Evolutionary conservation across 1,139 yeast genomes (phyloP), one percentile per base, ranked within the genome.

Genomic region (Lodderomyces metapsilosis): DNA sequence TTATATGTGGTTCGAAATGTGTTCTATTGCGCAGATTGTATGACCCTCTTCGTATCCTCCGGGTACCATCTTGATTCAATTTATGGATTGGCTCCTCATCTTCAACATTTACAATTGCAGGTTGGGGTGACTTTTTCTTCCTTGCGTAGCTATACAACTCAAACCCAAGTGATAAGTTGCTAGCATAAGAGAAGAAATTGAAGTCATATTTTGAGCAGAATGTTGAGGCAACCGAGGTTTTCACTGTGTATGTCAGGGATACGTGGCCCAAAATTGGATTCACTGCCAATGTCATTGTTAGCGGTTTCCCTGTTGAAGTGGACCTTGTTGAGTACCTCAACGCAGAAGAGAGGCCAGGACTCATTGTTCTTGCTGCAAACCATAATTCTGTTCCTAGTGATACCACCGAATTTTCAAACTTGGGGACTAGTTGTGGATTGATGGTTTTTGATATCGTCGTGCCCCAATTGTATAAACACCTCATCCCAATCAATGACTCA

Each of bases 201-300:
- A 92, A 92, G 55, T 88, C 96, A 57, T 89, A 89, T 43, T 86
- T 76, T 4, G 96, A 86, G 39, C 92, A 82, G 48, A 92, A 83
- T 0, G 95, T 84, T 1, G 95, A 77, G 11, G 82, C 78, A 0
- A 80, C 76, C 5, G 89, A 79, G 0, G 96, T 87, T 54, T 84
- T 82, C 25, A 92, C 88, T 0, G 96, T 81, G 58, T 92, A 92
- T 0, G 96, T 85, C 1, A 96, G 84, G 1, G 95, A 84, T 5
- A 94, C 63, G 51, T 91, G 95, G 3, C 98, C 99, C 59, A 92
- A 72, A 10, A 92, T 70, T 1, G 99, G 99, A 59, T 92, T 92
- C 44, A 87, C 76, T 1, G 96, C 84, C 27, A 92, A 57, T 0
- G 98, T 87, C 78, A 92, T 78, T 0, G 96, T 87, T 47, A 91